These are phyloP conservation scores for Sporothrix euskadiensis DNA, from an alignment of 2,329 filamentous ascomycete genomes.

Conservation along the genomic window DNA sequence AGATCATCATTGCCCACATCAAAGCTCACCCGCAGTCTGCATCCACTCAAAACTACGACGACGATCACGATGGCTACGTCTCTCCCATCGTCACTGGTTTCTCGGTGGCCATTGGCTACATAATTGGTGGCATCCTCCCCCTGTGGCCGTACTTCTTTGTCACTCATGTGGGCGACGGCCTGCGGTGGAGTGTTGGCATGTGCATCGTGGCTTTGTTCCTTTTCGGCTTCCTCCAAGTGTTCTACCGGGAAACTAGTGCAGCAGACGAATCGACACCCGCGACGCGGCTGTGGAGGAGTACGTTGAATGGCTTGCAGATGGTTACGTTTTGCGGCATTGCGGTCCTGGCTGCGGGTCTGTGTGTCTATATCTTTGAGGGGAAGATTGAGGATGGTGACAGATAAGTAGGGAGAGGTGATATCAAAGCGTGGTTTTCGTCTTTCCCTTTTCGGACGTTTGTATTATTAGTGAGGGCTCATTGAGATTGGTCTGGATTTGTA, in stretches of 20 bases:
- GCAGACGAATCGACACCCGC: background rate
- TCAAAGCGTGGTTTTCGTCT: no score
- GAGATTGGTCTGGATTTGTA: no score
- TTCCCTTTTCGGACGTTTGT: no score
- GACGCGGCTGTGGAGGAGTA: background rate
- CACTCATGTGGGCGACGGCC: background rate
- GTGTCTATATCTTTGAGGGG: background rate
- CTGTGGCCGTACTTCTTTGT: background rate
- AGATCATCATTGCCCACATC: background rate
- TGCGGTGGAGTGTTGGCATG: background rate
- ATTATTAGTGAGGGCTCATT: no score
- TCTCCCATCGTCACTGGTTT: background rate
- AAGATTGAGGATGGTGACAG: background rate
- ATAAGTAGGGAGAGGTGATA: background rate
- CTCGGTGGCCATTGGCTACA: background rate
- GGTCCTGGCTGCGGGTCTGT: background rate
- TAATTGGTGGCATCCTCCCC: background rate
- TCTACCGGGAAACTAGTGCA: background rate
- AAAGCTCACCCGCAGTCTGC: background rate
- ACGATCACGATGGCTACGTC: background rate
- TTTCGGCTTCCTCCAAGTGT: background rate
- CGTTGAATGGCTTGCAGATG: background rate
- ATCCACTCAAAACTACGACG: background rate
- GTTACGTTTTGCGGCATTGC: constrained; percentile 1
- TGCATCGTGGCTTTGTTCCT: background rate